These are phyloP conservation scores for Colletotrichum falcatum DNA, from an alignment of 2,329 filamentous ascomycete genomes.

Conservation along the genomic window DNA sequence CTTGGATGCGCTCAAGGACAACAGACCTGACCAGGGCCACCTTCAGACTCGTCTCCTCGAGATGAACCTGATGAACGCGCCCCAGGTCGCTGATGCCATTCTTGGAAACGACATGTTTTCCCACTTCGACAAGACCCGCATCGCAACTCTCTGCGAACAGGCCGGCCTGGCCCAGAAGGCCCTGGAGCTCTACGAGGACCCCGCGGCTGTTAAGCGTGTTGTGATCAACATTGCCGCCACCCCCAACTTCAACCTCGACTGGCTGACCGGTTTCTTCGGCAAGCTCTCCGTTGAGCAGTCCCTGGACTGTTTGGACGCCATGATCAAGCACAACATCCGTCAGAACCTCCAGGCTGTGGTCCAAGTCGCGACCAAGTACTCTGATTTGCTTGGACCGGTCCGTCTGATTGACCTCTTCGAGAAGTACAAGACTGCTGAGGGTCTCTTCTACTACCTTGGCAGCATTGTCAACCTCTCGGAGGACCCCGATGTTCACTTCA, in stretches of 20 bases:
- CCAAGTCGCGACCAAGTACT: constrained; percentile 97
- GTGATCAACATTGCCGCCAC: constrained; percentile 84
- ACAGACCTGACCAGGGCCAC: constrained; percentile 91
- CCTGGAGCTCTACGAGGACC: constrained; percentile 94
- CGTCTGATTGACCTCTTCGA: constrained; percentile 93
- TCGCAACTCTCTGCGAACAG: constrained; percentile 92
- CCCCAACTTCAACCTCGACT: constrained; percentile 90
- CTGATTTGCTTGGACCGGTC: constrained; percentile 89
- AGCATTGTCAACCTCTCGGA: constrained; percentile 98
- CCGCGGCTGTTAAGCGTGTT: constrained; percentile 89
- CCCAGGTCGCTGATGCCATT: constrained; percentile 97
- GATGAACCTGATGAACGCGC: constrained; percentile 97
- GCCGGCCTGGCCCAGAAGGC: constrained; percentile 89
- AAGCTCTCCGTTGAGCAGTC: constrained; percentile 96
- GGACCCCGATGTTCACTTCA: constrained; percentile 96
- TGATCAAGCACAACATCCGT: constrained; percentile 96
- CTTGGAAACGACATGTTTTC: constrained; percentile 99
- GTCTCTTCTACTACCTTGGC: constrained; percentile 97
- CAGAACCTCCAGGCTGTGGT: constrained; percentile 96
- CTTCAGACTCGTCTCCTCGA: constrained; percentile 95
- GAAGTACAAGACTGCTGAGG: constrained; percentile 97
- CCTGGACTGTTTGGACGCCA: constrained; percentile 92
- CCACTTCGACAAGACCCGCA: constrained; percentile 91
- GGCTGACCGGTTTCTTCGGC: constrained; percentile 92
- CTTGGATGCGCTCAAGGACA: constrained; percentile 93